These are phyloP conservation scores for Jatropha podagrica DNA, from an alignment of 441 rosid genomes.

Conservation along the genomic window DNA sequence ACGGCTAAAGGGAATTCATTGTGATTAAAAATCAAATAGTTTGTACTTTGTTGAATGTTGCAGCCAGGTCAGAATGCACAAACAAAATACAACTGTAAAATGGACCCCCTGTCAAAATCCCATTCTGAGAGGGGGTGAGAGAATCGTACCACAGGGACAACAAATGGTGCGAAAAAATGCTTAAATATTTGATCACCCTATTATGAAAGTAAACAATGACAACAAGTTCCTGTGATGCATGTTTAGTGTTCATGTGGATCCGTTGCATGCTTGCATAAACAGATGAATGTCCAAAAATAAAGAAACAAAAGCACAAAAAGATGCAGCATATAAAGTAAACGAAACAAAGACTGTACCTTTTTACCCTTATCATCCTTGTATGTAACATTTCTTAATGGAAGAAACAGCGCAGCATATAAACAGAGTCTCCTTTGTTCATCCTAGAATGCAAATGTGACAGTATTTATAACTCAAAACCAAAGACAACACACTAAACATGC, in stretches of 20 bases:
- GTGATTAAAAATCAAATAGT: background rate
- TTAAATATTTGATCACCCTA: background rate
- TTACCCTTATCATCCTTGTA: conserved; percentile 66
- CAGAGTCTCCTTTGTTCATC: conserved; percentile 76
- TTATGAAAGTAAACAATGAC: background rate
- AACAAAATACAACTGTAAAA: background rate
- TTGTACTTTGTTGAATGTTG: background rate
- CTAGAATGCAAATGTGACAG: conserved; percentile 40
- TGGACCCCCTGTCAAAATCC: background rate
- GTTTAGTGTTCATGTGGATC: background rate
- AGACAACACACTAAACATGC: background rate
- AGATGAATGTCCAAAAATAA: background rate
- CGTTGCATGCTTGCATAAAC: background rate
- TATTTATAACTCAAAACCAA: conserved; percentile 19
- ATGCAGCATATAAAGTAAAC: background rate
- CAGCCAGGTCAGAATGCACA: background rate
- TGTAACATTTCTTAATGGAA: conserved; percentile 54
- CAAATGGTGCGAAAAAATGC: background rate
- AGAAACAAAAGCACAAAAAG: background rate
- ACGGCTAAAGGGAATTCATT: background rate
- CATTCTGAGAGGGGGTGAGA: background rate
- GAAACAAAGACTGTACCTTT: conserved; percentile 41
- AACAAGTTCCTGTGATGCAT: background rate
- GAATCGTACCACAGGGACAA: background rate
- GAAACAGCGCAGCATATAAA: conserved; percentile 82